Base-by-base conservation (phyloP, 164 flowering plant species). In the Nymphaea thermarum region DNA sequence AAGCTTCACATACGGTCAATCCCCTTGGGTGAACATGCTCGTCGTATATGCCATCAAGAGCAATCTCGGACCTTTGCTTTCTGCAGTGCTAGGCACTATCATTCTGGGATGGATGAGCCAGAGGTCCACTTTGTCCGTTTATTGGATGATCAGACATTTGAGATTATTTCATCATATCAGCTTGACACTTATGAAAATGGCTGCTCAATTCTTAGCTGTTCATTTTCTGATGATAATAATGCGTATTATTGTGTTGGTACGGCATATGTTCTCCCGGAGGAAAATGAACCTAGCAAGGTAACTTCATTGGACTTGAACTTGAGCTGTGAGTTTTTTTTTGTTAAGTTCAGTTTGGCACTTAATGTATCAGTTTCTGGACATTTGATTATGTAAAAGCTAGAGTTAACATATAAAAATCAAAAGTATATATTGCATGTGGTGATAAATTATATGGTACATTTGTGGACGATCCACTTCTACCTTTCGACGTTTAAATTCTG, bases 1-100 rank as follows among this genome's bases (percentile, higher is more conserved):
- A 94, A 91, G 83, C 98, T 94, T 75, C 99, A 94, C 72, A 94
- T 94, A 61, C 99, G 99, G 44, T 80, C 98, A 4, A 87, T 94
- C 70, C 98, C 96, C 5, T 89, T 94, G 45, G 99, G 99, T 42
- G 98, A 94, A 77, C 93, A 94, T 76, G 96, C 96, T 63, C 86
- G 96, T 4, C 93, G 98, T 59, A 91, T 94, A 66, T 87, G 91
- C 76, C 97, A 94, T 77, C 98, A 94, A 76, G 98, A 94, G 69
- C 97, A 89, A 70, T 77, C 95, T 11, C 84, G 92, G 62, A 87
- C 96, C 17, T 94, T 94, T 80, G 99, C 96, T 45, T 80, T 91
- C 61, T 86, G 90, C 66, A 85, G 92, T 78, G 66, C 87, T 72
- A 94, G 86, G 85, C 84, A 77, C 69, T 83, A 76, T 72, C 90